These are phyloP conservation scores for Tulasnella sp. DNA, from an alignment of 768 basidiomycete genomes.

Conservation along the genomic window DNA sequence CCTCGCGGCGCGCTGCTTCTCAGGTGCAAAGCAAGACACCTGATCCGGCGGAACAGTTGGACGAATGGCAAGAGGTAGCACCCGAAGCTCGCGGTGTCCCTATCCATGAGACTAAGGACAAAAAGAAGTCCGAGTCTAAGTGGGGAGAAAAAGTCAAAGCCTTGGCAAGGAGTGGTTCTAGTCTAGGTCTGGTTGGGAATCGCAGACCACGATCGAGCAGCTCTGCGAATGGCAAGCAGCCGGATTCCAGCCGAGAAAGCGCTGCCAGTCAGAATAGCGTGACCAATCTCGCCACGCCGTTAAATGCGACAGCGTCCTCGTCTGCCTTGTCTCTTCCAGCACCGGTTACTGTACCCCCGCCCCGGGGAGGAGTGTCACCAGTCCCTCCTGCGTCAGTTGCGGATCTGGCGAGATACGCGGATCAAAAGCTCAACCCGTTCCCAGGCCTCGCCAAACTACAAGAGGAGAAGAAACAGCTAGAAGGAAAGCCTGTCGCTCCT, in stretches of 20 bases:
- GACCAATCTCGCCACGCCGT: conserved; percentile 48
- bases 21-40: background rate
- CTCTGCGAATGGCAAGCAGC: conserved; percentile 63
- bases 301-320: conserved; percentile 63
- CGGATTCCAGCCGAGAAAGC: conserved; percentile 63
- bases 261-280: conserved; percentile 68
- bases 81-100: conserved; percentile 48
- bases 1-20: conserved; percentile 9
- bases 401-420: conserved; percentile 73
- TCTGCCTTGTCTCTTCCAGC: conserved; percentile 65
- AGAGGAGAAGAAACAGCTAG: conserved; percentile 36
- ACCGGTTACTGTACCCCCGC: conserved; percentile 49
- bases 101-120: conserved; percentile 53
- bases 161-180: conserved; percentile 64
- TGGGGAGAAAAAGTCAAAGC: conserved; percentile 75
- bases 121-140: conserved; percentile 54
- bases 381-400: conserved; percentile 73
- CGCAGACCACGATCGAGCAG: conserved; percentile 81
- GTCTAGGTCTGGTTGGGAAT: conserved; percentile 39
- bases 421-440: conserved; percentile 86
- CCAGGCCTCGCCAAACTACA: conserved; percentile 79
- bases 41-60: conserved; percentile 35
- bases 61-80: conserved; percentile 41
- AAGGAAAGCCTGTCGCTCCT: conserved; percentile 15
- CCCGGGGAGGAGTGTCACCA: conserved; percentile 68